Base-by-base conservation (phyloP, 2,329 filamentous ascomycete species). In the Monilinia fructigena region DNA sequence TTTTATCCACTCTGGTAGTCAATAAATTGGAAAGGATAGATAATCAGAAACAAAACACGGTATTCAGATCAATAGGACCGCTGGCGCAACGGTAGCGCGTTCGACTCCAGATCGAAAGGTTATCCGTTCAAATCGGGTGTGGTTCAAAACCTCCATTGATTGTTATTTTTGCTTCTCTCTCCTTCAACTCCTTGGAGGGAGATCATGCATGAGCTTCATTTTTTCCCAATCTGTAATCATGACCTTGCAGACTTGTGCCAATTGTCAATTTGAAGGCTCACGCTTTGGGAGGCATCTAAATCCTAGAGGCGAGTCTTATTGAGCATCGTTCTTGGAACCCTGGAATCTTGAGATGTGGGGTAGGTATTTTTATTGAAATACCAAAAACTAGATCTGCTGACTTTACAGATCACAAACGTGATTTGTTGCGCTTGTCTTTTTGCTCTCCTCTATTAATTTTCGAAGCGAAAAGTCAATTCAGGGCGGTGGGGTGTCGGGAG, bases 101-200 rank as follows among this genome's bases (percentile, higher is more conserved):
- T 69, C 70, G 73, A 71, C 69, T 74, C 73, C 73, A 74, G 73
- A 74, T 68, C 72, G 70, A 73, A 74, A 74, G 73, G 73, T 74
- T 74, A 69, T 73, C 73, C 68, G 72, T 74, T 74, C 73, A 74
- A 74, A 74, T 74, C 72, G 66, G 73, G 71, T 69, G 66, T 66
- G 71, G 69, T 70, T 74, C 70, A 72, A 69, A 55, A 70, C 68
- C 68, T 66, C 68, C 35, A 14, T 18, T 42, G 55, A 23, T 48
- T 14, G 18, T 0, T n/a, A 45, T n/a, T 65, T 66, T 68, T 63
- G 45, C 16, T 18, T 26, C 23, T 54, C 20, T 54, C 20, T 28
- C 3, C 38, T 14, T 35, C 31, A 12, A 1, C 16, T 7, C 40
- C 8, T 10, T 0, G 23, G 7, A 20, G 8, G 8, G 18, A 1